Evolutionary conservation across 169 alveolate species (phyloP), one percentile per base, ranked within the genome.

Genomic region (Cryptosporidium bovis): DNA sequence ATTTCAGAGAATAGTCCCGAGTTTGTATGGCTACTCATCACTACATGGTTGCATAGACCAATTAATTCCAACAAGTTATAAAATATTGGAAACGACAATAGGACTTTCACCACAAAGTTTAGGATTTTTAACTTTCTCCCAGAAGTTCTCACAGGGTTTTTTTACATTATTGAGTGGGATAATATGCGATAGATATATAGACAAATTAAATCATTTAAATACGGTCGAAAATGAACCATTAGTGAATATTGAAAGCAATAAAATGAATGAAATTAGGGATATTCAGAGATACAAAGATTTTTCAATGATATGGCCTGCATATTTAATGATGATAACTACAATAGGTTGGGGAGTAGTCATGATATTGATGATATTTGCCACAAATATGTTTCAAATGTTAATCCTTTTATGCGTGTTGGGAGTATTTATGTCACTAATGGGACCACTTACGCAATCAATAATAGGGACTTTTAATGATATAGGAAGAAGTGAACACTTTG

Each of bases 1-100:
- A 34, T 77, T 58, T 36, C 29, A 20, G 29, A 77, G 40, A 24
- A 56, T 60, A 13, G 64, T 77, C 20, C 64, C 69, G 33, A 62
- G 60, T 48, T 24, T 77, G 20, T 77, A 77, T 44, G 64, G 27
- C 10, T 77, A 77, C 46, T 77, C 87, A 8, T 77, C 87, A 24
- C 60, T 77, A 4, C 87, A 77, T 48, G 87, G 87, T 31, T 77
- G 87, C 18, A 36, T 77, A 18, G 87, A 77, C 51, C 87, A 77
- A 50, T 13, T 77, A 27, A 62, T 77, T 7, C 87, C 87, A 24
- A 77, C 87, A 27, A 77, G 58, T 56, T 77, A 77, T 44, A 77
- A 77, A 29, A 15, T 77, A 3, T 8, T 77, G 33, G 87, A 77
- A 62, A 62, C 64, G 0, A 58, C 87, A 0, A 77, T 77, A 20